Base-by-base conservation (phyloP, 768 basidiomycete species). In the Boletus rubropictus region DNA sequence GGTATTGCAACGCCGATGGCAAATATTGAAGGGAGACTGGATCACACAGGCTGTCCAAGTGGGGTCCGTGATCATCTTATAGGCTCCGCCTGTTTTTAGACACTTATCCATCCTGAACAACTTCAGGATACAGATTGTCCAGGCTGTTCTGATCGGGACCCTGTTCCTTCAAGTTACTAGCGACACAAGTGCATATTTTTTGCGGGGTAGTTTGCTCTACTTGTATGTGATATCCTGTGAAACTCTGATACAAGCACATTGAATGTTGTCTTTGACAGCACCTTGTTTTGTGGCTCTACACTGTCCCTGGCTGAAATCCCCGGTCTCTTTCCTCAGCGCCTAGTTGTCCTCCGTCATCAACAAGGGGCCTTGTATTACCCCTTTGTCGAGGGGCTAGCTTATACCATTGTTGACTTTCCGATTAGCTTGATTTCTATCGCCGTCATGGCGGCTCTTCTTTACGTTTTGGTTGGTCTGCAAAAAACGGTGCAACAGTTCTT, bases 201-300 rank as follows among this genome's bases (percentile, higher is more conserved):
- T 83, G n/a, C 78, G 88, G 17, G 86, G 86, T 33, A 82, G 87
- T 66, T 72, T 84, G 20, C 69, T 91, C 17, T 89, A 86, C 75
- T 87, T 89, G 77, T 83, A 60, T 28, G 78, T 3, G 66, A 28
- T 31, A 15, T 29, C 15, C 18, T 8, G 3, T 17, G 7, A 24
- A 22, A 10, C 18, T 18, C n/a, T 1, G 3, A 25, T 38, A n/a
- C 17, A 44, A 17, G 12, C 3, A 15, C 1, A 35, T 8, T 56
- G 21, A 56, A 11, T 35, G 9, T 25, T 43, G 1, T 14, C 1
- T 72, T 36, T 67, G 68, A 48, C 72, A 75, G 51, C 68, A 69
- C 17, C 62, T 64, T 40, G 51, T 70, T 86, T 7, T 82, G 80
- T 55, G 65, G 73, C 7, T 77, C 77, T 0, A 49, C 80, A 15